Evolutionary conservation across 2,329 filamentous ascomycete genomes (phyloP), one percentile per base, ranked within the genome.

Genomic region (Chaetomium globosum): DNA sequence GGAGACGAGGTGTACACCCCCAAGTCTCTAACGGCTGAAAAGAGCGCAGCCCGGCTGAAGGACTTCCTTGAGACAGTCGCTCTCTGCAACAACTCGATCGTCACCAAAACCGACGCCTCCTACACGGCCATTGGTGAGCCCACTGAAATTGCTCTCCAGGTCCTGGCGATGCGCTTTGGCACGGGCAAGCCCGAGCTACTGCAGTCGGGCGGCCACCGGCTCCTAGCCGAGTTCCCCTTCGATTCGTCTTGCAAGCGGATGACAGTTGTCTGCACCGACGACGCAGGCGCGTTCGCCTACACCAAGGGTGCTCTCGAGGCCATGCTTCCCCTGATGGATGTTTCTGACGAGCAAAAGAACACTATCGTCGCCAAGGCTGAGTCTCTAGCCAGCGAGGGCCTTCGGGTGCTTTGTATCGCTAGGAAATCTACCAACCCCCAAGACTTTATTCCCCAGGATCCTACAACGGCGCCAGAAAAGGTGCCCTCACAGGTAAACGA

Each of bases 171-270:
- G 78, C 85, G 89, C 21, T 91, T 91, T 70, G 81, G 82, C 33
- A 81, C 82, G 65, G 81, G 78, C 59, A 83, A 82, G 73, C 72
- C 76, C 0, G 74, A 77, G 3, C 69, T 81, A 23, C 65, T 79
- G 10, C 71, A 74, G 28, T 73, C 75, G 26, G 76, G 76, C n/a
- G 71, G 74, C 28, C 80, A 82, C 63, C 75, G 31, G 7, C 77
- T 88, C 53, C 71, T 89, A 10, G 83, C 85, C 1, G 89, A 92
- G 71, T 88, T 88, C 61, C 88, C 89, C 2, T 92, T 92, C 72
- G 89, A 92, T 74, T 91, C 88, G 0, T 85, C 85, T 46, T 85
- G 89, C 75, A 92, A 92, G 78, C 84, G 88, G 65, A 92, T 92
- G 89, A 89, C 87, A 46, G 88, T 91, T 57, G 83, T 91, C 31